Conservation (phyloP, 192 early-diverging fungal species). For the Phycomyces nitens region DNA sequence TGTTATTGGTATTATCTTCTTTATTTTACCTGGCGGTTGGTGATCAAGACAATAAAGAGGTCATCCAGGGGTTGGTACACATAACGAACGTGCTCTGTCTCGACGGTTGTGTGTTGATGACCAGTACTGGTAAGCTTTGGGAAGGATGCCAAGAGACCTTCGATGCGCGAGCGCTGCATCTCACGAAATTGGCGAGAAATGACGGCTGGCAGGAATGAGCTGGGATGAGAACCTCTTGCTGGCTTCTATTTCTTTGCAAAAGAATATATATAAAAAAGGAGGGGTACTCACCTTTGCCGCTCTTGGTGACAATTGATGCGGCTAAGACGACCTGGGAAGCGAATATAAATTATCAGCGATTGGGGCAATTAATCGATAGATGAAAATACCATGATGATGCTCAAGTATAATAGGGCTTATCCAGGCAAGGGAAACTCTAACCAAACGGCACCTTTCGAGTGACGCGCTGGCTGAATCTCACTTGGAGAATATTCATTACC, state of each 20-base stretch:
- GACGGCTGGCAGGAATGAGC: constrained; percentile 49
- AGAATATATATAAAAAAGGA: neutral
- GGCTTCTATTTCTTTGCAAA: constrained; percentile 4
- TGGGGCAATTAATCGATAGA: no score
- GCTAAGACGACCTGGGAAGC: constrained; percentile 81
- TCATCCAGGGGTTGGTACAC: constrained; percentile 98
- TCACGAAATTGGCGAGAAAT: constrained; percentile 96
- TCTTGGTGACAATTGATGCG: constrained; percentile 87
- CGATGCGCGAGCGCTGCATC: constrained; percentile 94
- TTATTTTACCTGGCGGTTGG: constrained; percentile 70
- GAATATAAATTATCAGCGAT: no score
- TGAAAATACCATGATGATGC: no score
- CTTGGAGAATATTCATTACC: no score
- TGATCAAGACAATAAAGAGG: constrained; percentile 94
- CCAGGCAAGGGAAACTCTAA: no score
- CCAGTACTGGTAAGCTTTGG: constrained; percentile 89
- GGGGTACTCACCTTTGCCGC: constrained; percentile 73
- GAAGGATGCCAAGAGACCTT: constrained; percentile 93
- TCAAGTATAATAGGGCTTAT: no score
- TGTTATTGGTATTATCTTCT: neutral
- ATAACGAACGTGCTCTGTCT: constrained; percentile 95
- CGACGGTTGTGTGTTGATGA: constrained; percentile 95
- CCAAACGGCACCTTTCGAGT: no score
- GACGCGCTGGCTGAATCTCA: no score
- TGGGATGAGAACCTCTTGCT: constrained; percentile 1